Percentiles rank a stretch among this genome's conserved stretches.
Conservation (phyloP, 306 rosid genomes). For the Cucurbita pepo region DNA sequence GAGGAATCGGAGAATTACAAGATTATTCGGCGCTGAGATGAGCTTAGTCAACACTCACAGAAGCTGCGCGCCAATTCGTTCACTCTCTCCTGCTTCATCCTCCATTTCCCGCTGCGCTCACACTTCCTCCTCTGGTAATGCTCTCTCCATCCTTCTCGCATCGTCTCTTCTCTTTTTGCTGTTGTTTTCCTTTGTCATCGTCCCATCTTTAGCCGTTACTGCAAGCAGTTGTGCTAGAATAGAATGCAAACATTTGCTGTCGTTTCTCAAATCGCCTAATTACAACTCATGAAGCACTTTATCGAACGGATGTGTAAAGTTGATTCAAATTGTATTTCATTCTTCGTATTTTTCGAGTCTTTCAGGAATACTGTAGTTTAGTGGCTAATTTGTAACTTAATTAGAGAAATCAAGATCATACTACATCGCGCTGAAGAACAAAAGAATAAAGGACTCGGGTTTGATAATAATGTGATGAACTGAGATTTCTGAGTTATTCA, state of each 20-base stretch:
- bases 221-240: neutral
- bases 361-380: neutral
- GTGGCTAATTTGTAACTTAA: neutral
- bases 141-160: neutral
- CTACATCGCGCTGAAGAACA: neutral
- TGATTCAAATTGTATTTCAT: neutral
- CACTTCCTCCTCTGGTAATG: constrained; percentile 30
- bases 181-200: neutral
- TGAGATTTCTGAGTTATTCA: neutral
- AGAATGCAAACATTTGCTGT: neutral
- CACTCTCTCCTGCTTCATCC: constrained; percentile 19
- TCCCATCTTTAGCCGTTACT: too few species aligned
- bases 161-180: neutral
- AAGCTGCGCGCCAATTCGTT: constrained; percentile 9
- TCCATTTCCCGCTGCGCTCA: constrained; percentile 16
- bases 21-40: constrained; percentile 14
- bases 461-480: neutral
- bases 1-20: neutral
- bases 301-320: neutral
- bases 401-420: neutral
- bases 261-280: neutral
- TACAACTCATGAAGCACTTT: neutral
- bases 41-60: constrained; percentile 17
- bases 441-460: neutral
- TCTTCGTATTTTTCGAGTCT: neutral